These are phyloP conservation scores for Globisporangium splendens DNA, from an alignment of 352 stramenopile genomes.

Conservation along the genomic window DNA sequence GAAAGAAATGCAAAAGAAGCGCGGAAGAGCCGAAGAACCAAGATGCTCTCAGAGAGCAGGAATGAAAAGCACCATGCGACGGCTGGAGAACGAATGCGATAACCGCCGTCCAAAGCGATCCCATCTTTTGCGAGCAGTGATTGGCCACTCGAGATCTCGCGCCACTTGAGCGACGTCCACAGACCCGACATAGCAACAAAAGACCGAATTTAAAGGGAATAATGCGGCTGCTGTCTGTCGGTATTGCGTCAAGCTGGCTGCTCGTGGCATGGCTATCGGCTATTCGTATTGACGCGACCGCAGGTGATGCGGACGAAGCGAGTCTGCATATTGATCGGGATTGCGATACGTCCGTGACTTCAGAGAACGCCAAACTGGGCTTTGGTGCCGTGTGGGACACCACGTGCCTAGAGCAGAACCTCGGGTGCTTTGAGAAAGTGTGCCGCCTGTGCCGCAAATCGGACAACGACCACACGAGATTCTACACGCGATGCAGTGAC, in stretches of 20 bases:
- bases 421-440: constrained; percentile 18
- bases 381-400: constrained; percentile 7
- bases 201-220: neutral
- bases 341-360: neutral
- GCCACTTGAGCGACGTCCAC: too few relatives aligned
- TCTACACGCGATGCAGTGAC: constrained; percentile 9
- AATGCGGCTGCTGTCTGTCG: constrained; percentile 2
- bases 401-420: neutral
- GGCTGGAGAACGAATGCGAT: neutral
- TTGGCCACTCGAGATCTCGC: too few relatives aligned
- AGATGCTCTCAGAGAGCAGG: too few relatives aligned
- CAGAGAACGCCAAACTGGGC: neutral
- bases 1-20: too few relatives aligned
- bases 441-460: constrained; percentile 20
- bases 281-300: too few relatives aligned
- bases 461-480: constrained; percentile 12
- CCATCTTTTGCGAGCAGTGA: too few relatives aligned
- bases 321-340: neutral
- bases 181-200: neutral
- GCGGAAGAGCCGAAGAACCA: too few relatives aligned
- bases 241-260: neutral
- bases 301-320: neutral
- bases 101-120: neutral
- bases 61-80: too few relatives aligned
- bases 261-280: neutral